phyloP scores from a whole-genome alignment of 495 filamentous ascomycete genomes.

The Annulohypoxylon stygium region DNA sequence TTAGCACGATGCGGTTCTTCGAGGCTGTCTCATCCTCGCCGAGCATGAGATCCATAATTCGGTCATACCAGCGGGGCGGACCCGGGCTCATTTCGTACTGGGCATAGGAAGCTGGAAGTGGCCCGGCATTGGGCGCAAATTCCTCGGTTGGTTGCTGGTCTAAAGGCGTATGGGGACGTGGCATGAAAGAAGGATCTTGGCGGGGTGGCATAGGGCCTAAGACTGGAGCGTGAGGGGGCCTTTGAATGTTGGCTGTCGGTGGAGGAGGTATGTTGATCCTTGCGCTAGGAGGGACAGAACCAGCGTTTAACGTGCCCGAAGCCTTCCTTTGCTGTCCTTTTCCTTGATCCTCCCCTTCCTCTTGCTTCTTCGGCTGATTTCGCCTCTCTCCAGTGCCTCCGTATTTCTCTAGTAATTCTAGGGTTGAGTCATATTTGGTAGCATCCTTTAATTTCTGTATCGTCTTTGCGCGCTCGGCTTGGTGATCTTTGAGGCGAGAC shows the following conservation, averaged over 20 bases:
- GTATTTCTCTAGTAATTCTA: constrained; percentile 94
- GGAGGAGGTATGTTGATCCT: constrained; percentile 78
- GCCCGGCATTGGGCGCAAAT: constrained; percentile 72
- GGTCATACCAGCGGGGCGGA: constrained; percentile 89
- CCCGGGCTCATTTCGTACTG: constrained; percentile 62
- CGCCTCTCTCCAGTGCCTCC: constrained; percentile 71
- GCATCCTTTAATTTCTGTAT: constrained; percentile 95
- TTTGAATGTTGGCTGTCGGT: constrained; percentile 87
- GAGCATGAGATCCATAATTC: constrained; percentile 88
- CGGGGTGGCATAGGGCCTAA: constrained; percentile 45
- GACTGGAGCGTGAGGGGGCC: constrained; percentile 40
- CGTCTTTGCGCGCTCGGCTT: constrained; percentile 82
- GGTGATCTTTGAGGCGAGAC: constrained; percentile 75
- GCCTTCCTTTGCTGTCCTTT: constrained; percentile 25
- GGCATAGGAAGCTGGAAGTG: constrained; percentile 54
- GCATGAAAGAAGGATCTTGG: constrained; percentile 27
- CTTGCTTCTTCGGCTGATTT: constrained; percentile 56
- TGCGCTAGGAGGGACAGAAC: constrained; percentile 44
- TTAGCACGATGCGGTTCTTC: constrained; percentile 89
- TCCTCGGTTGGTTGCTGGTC: constrained; percentile 59
- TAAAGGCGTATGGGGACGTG: constrained; percentile 37
- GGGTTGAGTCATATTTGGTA: constrained; percentile 94
- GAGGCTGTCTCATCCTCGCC: constrained; percentile 95
- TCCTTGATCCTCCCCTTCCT: constrained; percentile 33
- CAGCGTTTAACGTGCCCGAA: constrained; percentile 32